Base-by-base conservation (phyloP, 2,329 filamentous ascomycete species). In the Aureobasidium subglaciale region DNA sequence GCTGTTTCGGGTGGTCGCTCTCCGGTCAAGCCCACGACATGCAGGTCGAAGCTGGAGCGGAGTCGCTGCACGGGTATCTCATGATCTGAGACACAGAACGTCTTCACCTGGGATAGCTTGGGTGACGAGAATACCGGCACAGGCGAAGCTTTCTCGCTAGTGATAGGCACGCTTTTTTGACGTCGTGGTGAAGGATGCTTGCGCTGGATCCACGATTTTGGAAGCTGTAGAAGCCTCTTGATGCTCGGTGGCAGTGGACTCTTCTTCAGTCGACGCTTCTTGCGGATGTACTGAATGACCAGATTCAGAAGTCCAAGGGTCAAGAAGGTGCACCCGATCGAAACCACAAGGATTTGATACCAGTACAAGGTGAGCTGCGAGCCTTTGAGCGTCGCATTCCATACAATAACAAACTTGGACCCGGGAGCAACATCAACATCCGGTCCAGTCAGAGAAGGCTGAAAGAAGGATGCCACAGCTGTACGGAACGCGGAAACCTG, bases 261-360 rank as follows among this genome's bases (percentile, higher is more conserved):
- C n/a, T 48, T 25, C 30, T 53, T 42, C 3, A 56, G 15, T 5
- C 49, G 58, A 7, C 20, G 41, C 37, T 46, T 57, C 38, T 43
- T 54, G 15, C 34, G 52, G 1, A 46, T 37, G 29, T 50, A 29
- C 15, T 55, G 53, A 5, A 58, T n/a, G 18, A 45, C 20, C 15
- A 58, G 45, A 8, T 30, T 43, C 6, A 22, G 11, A 24, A 37
- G 10, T 22, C 59, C 59, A 22, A 43, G 13, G 7, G 56, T 4
- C 16, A 60, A 25, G 30, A 43, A 49, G n/a, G 27, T 34, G 18
- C 29, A 18, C 22, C 59, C 59, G 11, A 58, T 13, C 18, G 29
- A 40, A 5, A 60, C 38, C 11, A 60, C 34, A 30, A 60, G 42
- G 45, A 55, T 53, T 43, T 60, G 59, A 43, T 60, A 58, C 59